phyloP scores from a whole-genome alignment of 768 basidiomycete species.

The Leccinum aurantiacum region DNA sequence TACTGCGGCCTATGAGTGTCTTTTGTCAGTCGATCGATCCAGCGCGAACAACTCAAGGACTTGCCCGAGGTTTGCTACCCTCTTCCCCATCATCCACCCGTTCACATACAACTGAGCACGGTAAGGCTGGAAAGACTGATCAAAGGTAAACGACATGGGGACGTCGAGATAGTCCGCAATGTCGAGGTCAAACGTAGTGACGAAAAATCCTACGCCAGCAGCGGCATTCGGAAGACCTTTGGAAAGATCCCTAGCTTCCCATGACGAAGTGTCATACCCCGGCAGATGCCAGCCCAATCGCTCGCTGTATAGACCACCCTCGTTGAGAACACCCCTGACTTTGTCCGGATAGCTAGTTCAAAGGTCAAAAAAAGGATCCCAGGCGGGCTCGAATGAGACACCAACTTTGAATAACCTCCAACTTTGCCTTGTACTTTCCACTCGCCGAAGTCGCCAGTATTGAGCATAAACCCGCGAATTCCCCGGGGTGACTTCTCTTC shows the following conservation, averaged over 20 bases:
- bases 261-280: conserved; percentile 61
- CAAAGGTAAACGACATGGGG: conserved; percentile 71
- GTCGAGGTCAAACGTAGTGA: conserved; percentile 66
- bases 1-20: conserved; percentile 57
- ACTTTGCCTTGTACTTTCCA: conserved; percentile 80
- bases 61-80: conserved; percentile 69
- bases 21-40: conserved; percentile 5
- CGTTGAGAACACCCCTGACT: conserved; percentile 66
- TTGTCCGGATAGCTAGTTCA: conserved; percentile 69
- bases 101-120: conserved; percentile 76
- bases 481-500: conserved; percentile 74
- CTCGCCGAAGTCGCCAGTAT: conserved; percentile 53
- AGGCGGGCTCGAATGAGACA: not conserved
- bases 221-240: conserved; percentile 54
- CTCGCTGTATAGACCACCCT: conserved; percentile 73
- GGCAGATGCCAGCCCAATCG: conserved; percentile 75
- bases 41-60: conserved; percentile 15
- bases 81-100: conserved; percentile 89
- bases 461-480: conserved; percentile 72
- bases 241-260: conserved; percentile 56
- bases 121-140: conserved; percentile 63
- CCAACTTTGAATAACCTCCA: conserved; percentile 66
- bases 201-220: conserved; percentile 81
- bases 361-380: not conserved
- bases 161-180: conserved; percentile 63